A percentile compares a stretch with the other conserved stretches of the same genome.
Conservation (phyloP, 208 protist genomes). For the Naegleria fowleri region DNA sequence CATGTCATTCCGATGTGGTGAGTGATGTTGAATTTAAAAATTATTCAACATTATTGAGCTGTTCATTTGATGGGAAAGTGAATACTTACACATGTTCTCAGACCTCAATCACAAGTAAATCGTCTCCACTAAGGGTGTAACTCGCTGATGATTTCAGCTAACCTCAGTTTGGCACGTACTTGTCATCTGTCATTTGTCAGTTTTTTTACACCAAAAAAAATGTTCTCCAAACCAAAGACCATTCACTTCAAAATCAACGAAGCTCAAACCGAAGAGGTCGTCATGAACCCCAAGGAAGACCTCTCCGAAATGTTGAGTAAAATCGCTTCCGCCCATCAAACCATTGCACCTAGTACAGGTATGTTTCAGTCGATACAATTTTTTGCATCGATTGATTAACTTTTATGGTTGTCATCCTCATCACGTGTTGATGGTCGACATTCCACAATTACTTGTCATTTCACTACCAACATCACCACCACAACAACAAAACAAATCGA, state of each 20-base stretch:
- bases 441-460: no score
- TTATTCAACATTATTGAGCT: not conserved
- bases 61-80: not conserved
- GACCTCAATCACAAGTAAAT: no score
- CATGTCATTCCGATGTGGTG: not conserved
- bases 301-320: not conserved
- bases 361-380: not conserved
- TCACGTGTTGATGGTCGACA: no score
- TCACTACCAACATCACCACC: no score
- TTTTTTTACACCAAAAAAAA: no score
- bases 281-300: not conserved
- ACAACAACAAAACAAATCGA: no score
- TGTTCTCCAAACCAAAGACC: not conserved
- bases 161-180: no score
- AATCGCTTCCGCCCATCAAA: not conserved
- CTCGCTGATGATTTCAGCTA: no score
- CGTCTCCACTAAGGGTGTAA: no score
- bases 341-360: not conserved
- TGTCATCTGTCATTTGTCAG: no score
- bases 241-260: not conserved
- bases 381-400: no score
- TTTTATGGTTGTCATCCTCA: no score
- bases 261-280: not conserved
- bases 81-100: not conserved
- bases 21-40: not conserved